phyloP scores from a whole-genome alignment of 2,329 filamentous ascomycete genomes.

The Plectosphaerella cucumerina region DNA sequence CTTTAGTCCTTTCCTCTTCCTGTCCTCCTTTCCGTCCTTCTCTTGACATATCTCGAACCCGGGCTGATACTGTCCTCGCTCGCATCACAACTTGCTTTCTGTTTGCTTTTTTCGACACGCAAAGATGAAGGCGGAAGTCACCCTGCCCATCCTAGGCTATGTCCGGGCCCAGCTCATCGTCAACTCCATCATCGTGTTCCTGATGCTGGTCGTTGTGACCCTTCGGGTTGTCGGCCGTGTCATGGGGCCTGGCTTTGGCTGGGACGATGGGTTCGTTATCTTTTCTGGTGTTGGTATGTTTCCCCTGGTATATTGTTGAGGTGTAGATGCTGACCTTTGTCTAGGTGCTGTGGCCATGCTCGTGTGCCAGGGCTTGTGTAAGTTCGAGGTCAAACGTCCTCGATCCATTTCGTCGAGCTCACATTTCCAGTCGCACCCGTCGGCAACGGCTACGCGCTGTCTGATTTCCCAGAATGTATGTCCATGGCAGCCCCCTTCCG shows the following conservation, averaged over 20 bases:
- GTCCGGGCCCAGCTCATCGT: slow-evolving; percentile 22
- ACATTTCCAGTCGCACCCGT: slow-evolving; percentile 23
- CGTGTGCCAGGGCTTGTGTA: slow-evolving; percentile 20
- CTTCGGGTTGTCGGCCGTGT: slow-evolving; percentile 22
- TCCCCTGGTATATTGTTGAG: not conserved
- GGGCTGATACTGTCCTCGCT: too few relatives aligned
- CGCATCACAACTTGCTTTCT: too few relatives aligned
- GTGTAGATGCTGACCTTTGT: not conserved
- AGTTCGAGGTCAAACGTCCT: slow-evolving; percentile 33
- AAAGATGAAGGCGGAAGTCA: not conserved
- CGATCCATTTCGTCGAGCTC: slow-evolving; percentile 39
- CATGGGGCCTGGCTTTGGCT: slow-evolving; percentile 25
- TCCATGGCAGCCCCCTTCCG: slow-evolving; percentile 18
- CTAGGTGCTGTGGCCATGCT: not conserved
- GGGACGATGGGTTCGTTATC: slow-evolving; percentile 25
- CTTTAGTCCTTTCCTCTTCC: too few relatives aligned
- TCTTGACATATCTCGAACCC: too few relatives aligned
- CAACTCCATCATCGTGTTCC: slow-evolving; percentile 24
- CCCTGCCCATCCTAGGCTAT: slow-evolving; percentile 14
- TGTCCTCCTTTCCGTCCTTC: too few relatives aligned
- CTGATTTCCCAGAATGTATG: slow-evolving; percentile 17
- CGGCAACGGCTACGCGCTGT: slow-evolving; percentile 14
- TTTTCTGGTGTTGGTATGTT: slow-evolving; percentile 5
- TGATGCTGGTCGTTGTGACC: slow-evolving; percentile 21
- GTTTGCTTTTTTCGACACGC: not conserved